Percentiles rank a stretch among this genome's conserved stretches.
Evolutionary conservation across 495 filamentous ascomycete species (phyloP).

Genomic region (Cercophora samala): DNA sequence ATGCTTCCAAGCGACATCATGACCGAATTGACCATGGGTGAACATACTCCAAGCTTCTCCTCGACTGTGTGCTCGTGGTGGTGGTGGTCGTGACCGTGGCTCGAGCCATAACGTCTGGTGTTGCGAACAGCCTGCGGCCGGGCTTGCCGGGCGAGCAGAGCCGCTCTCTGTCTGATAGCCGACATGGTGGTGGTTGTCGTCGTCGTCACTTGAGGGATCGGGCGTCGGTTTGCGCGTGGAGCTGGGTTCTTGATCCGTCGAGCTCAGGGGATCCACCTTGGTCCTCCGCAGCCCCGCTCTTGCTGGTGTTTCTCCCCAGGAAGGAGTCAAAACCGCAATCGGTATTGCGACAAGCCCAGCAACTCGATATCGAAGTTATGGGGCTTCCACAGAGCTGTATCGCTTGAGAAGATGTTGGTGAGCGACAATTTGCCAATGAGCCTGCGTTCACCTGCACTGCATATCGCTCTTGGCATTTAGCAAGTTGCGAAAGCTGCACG

Average conservation of each 20-base stretch:
- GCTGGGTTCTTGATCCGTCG: constrained; percentile 15
- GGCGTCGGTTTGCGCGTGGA: constrained; percentile 17
- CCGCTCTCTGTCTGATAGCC: constrained; percentile 44
- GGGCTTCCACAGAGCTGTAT: not conserved
- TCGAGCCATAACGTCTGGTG: constrained; percentile 45
- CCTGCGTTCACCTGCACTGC: constrained; percentile 9
- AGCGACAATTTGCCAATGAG: constrained; percentile 21
- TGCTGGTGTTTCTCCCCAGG: not conserved
- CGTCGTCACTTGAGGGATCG: constrained; percentile 5
- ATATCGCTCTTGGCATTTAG: constrained; percentile 18
- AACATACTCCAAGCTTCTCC: constrained; percentile 46
- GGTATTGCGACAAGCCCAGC: not conserved
- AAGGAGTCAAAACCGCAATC: not conserved
- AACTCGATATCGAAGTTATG: not conserved
- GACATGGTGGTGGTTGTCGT: constrained; percentile 38
- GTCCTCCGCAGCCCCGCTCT: constrained; percentile 11
- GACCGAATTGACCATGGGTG: not conserved
- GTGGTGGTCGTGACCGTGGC: constrained; percentile 34
- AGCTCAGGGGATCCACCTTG: constrained; percentile 11
- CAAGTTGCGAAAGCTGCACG: constrained; percentile 13
- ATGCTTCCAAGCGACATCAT: not conserved
- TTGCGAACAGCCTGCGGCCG: constrained; percentile 31
- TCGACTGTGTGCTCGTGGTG: constrained; percentile 38
- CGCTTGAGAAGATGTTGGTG: constrained; percentile 10
- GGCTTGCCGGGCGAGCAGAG: constrained; percentile 36